Percentiles rank a stretch among this genome's conserved stretches.
Evolutionary conservation across 2,329 filamentous ascomycete species (phyloP).

Genomic region (Calonectria multiphialidica): DNA sequence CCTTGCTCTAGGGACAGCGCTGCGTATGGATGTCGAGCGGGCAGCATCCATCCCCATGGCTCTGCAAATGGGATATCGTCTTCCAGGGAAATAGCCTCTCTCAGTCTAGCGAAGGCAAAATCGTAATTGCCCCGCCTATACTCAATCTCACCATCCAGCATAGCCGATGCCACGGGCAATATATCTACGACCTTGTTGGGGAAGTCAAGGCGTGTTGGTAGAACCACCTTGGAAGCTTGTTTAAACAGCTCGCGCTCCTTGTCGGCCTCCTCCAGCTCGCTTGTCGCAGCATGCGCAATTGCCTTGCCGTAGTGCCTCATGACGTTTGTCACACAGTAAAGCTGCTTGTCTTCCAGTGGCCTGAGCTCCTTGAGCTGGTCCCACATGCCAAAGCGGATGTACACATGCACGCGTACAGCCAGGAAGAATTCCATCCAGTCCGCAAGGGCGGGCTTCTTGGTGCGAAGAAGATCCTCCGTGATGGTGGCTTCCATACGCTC

Average conservation of each 20-base stretch:
- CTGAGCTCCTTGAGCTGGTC: background rate
- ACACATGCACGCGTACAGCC: background rate
- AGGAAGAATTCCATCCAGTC: background rate
- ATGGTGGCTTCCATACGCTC: background rate
- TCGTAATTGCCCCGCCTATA: constrained; percentile 71
- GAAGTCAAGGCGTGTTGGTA: constrained; percentile 61
- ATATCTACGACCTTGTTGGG: constrained; percentile 57
- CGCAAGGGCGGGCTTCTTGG: background rate
- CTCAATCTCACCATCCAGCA: constrained; percentile 79
- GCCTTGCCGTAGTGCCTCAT: background rate
- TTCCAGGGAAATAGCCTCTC: constrained; percentile 65
- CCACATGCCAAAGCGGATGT: background rate
- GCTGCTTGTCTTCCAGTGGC: background rate
- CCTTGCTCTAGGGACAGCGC: constrained; percentile 75
- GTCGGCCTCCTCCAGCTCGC: background rate
- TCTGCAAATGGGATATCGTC: constrained; percentile 74
- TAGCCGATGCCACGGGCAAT: constrained; percentile 67
- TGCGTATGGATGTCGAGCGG: constrained; percentile 74
- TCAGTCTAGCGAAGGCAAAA: constrained; percentile 66
- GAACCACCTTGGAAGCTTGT: constrained; percentile 52
- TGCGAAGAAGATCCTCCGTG: background rate
- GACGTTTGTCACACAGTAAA: background rate
- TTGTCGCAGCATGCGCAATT: background rate
- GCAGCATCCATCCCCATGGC: constrained; percentile 82
- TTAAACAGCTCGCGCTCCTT: background rate